Base-by-base conservation (phyloP, 306 rosid species). In the Quercus ilex region DNA sequence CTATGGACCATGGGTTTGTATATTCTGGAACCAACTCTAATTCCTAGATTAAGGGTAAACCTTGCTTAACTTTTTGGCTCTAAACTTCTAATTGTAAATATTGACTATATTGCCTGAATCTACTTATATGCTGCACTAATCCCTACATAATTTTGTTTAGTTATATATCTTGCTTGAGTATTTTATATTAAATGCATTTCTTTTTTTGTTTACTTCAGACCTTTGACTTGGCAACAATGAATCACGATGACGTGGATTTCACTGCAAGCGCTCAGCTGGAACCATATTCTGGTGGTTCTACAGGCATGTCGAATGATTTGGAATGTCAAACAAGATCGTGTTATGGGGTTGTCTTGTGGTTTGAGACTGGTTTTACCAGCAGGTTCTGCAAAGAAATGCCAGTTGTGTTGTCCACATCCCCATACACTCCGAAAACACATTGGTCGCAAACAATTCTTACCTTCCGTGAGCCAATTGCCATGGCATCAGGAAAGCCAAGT, bases 381-480 rank as follows among this genome's bases (percentile, higher is more conserved):
- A 86, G 97, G 77, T 95, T 92, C 88, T 95, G 99, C 88, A 84
- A 52, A 46, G 96, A 93, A 88, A 67, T 74, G 79, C 88, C 93
- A 7, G 87, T 90, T 19, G 85, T 87, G 81, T 81, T 92, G 80
- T 95, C 99, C 10, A 91, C 99, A 43, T 95, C 99, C 77, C 96
- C 98, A 13, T 84, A 73, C 77, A 88, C 87, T 10, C 90, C 87
- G 10, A 88, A 79, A 77, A 91, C 98, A 5, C 99, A 95, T 70
- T 91, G 98, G 99, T 89, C 90, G 3, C 98, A 92, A 21, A 95
- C 99, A 77, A 89, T 95, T 53, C 77, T 95, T 77, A 95, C 99
- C 58, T 93, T 95, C 51, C 75, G 68, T 55, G 98, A 95, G 75
- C 98, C 98, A 18, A 86, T 95, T 77, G 89, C 90, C 58, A 35